These are phyloP conservation scores for Anastatica hierochuntica DNA, from an alignment of 345 rosid species.

Conservation along the genomic window DNA sequence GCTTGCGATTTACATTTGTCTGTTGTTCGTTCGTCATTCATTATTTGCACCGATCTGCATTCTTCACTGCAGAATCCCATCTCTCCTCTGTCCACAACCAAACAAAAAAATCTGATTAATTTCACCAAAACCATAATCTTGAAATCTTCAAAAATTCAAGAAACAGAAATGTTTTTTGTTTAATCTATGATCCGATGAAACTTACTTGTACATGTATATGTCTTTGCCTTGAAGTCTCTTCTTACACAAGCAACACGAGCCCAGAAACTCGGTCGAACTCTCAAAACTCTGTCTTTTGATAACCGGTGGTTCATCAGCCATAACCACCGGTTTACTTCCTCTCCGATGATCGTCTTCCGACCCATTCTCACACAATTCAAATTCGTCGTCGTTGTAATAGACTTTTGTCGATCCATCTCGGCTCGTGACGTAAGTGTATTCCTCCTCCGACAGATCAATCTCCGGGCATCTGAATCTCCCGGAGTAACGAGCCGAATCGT, in stretches of 20 bases:
- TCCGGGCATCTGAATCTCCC: constrained; percentile 27
- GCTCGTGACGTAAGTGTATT: constrained; percentile 55
- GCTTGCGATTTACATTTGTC: constrained; percentile 36
- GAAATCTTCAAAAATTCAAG: too few species aligned
- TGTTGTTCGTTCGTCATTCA: constrained; percentile 41
- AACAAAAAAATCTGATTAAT: not conserved
- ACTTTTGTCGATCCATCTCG: constrained; percentile 35
- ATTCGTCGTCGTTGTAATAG: constrained; percentile 35
- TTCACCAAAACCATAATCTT: too few species aligned
- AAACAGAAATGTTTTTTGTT: too few species aligned
- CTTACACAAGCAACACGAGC: constrained; percentile 45
- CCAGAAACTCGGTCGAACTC: constrained; percentile 34
- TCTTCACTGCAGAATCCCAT: constrained; percentile 73
- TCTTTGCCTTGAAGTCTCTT: constrained; percentile 62
- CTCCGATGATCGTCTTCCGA: not conserved
- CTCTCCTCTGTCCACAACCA: constrained; percentile 55
- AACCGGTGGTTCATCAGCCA: constrained; percentile 18
- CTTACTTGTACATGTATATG: constrained; percentile 75
- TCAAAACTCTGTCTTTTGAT: not conserved
- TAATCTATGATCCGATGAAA: not conserved
- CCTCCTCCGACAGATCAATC: constrained; percentile 39
- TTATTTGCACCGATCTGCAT: constrained; percentile 60
- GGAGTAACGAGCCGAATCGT: constrained; percentile 27
- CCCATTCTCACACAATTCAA: constrained; percentile 7
- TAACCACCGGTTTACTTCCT: not conserved